Percentiles rank a stretch among this genome's conserved stretches.
These are phyloP conservation scores for Polygonum aviculare DNA, from an alignment of 148 eudicot species.

Conservation along the genomic window DNA sequence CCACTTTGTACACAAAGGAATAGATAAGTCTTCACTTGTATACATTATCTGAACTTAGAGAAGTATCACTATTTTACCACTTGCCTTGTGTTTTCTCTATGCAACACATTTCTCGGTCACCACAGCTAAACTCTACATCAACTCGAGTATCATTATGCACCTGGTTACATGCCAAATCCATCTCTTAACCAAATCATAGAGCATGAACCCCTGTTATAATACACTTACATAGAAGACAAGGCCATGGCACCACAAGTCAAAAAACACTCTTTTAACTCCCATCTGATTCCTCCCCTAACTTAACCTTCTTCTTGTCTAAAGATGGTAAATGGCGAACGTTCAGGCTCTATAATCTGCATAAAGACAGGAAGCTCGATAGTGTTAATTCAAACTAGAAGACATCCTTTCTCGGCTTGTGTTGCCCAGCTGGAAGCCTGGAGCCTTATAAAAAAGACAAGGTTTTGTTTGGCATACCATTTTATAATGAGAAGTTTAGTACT, in stretches of 20 bases:
- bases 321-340: slow-evolving; percentile 65
- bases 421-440: no score
- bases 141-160: background rate
- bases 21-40: background rate
- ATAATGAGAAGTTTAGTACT: no score
- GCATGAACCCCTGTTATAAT: background rate
- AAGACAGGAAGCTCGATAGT: background rate
- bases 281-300: slow-evolving; percentile 10
- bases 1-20: slow-evolving; percentile 6
- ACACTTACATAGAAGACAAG: background rate
- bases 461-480: no score
- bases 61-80: background rate
- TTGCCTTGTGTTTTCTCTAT: background rate
- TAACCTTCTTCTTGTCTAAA: slow-evolving; percentile 55
- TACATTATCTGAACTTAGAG: slow-evolving; percentile 6
- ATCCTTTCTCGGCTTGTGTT: no score
- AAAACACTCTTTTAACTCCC: background rate
- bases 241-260: background rate
- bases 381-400: background rate
- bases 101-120: background rate
- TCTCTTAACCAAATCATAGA: background rate
- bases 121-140: background rate
- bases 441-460: no score
- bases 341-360: slow-evolving; percentile 71
- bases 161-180: background rate